Percentiles rank a stretch among this genome's conserved stretches.
phyloP scores from a whole-genome alignment of 2,329 filamentous ascomycete genomes.

The Colletotrichum graminicola region DNA sequence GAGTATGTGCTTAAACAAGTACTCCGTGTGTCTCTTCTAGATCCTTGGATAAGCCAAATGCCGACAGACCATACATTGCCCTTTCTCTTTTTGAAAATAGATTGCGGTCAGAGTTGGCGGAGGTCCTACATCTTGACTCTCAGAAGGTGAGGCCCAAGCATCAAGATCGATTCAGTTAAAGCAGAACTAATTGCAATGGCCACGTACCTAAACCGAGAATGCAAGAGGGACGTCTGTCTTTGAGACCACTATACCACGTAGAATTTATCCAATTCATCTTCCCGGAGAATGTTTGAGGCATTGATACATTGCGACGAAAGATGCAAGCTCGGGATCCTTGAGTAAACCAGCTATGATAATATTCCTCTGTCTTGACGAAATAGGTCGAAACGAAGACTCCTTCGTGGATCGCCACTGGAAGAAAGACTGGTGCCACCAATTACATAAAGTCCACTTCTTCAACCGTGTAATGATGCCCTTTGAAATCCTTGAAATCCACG shows the following conservation, averaged over 20 bases:
- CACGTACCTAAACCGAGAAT: background rate
- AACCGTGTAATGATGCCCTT: constrained; percentile 13
- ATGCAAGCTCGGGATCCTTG: too few relatives aligned
- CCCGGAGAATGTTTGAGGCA: background rate
- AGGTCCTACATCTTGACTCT: too few relatives aligned
- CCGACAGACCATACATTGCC: too few relatives aligned
- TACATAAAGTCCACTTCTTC: background rate
- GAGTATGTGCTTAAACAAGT: background rate
- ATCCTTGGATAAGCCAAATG: too few relatives aligned
- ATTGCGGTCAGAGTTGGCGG: too few relatives aligned
- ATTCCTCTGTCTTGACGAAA: too few relatives aligned
- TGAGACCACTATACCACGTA: background rate
- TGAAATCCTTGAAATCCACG: constrained; percentile 50
- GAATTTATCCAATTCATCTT: background rate
- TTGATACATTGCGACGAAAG: too few relatives aligned
- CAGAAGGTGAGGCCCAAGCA: too few relatives aligned
- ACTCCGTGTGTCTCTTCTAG: too few relatives aligned
- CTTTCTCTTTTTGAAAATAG: too few relatives aligned
- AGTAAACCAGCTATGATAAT: background rate
- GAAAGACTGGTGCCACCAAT: background rate
- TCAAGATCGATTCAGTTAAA: too few relatives aligned
- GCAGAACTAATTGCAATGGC: background rate
- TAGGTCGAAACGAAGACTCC: too few relatives aligned
- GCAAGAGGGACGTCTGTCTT: background rate
- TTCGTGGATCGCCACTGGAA: background rate